Base-by-base conservation (phyloP, 257 asterid genomes). In the Haberlea rhodopensis region DNA sequence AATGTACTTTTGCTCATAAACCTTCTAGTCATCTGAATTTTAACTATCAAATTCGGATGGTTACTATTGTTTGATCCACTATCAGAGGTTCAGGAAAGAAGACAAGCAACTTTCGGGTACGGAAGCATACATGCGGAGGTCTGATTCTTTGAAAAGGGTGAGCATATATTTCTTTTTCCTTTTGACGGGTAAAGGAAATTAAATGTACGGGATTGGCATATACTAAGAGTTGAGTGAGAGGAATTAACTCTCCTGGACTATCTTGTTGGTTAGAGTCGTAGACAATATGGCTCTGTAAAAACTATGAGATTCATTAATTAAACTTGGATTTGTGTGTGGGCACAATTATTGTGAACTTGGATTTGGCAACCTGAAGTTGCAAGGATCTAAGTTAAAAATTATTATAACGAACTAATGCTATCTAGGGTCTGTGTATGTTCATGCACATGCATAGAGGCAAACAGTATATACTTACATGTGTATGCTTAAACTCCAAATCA, bases 81-180 rank as follows among this genome's bases (percentile, higher is more conserved):
- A 76, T 5, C 95, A 94, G 99, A 87, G 85, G 75, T 94, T 94
- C 85, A 84, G 87, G 76, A 90, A 94, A 82, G 99, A 94, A 65
- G 95, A 94, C 68, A 53, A 76, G 88, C 78, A 88, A 71, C 92
- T 82, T 16, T 90, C 97, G 3, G 91, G 96, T 49, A 71, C 95
- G 1, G 92, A 94, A 70, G 97, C 99, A 54, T 85, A 77, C 75
- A 82, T 90, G 99, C 82, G 94, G 67, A 78, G 99, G 79, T 94
- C 99, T 55, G 95, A 94, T 80, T 87, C 99, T 48, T 71, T 90
- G 82, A 90, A 79, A 77, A 82, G 96, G 87, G 99, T 90, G 76
- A 73, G 92, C 20, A 57, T 46, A 8, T 5, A 49, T 53, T 4
- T 13, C 1, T 11, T 43, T 43, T 43, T 16, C 49, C 27, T 22